These are phyloP conservation scores for Suillus subaureus DNA, from an alignment of 768 basidiomycete genomes.

Conservation along the genomic window DNA sequence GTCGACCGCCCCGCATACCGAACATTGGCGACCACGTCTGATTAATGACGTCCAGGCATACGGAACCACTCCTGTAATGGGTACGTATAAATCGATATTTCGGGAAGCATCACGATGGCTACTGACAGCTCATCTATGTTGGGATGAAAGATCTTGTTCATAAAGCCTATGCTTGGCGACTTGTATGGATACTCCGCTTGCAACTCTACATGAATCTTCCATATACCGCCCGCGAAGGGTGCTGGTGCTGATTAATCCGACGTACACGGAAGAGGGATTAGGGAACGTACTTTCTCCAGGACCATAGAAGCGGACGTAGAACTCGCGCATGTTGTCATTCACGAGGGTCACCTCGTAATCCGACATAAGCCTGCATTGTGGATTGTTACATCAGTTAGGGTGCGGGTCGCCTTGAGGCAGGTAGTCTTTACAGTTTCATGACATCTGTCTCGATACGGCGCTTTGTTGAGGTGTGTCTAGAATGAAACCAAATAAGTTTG, in stretches of 20 bases:
- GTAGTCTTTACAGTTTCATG: constrained; percentile 85
- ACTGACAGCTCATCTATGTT: constrained; percentile 98
- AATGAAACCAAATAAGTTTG: constrained; percentile 31
- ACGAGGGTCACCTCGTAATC: constrained; percentile 98
- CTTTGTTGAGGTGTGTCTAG: constrained; percentile 76
- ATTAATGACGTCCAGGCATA: constrained; percentile 98
- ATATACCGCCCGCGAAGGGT: constrained; percentile 95
- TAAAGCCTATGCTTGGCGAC: constrained; percentile 98
- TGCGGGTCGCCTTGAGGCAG: constrained; percentile 1
- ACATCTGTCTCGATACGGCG: constrained; percentile 99
- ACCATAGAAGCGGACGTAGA: constrained; percentile 95
- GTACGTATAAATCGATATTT: constrained; percentile 14
- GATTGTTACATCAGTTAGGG: constrained; percentile 14
- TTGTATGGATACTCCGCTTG: constrained; percentile 99
- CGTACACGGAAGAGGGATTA: constrained; percentile 8
- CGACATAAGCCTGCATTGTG: constrained; percentile 82
- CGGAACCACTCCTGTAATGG: constrained; percentile 82
- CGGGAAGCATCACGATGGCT: constrained; percentile 9
- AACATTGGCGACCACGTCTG: constrained; percentile 99
- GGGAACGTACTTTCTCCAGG: constrained; percentile 83
- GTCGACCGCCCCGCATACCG: constrained; percentile 55
- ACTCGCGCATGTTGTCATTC: constrained; percentile 99
- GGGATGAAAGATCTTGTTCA: constrained; percentile 99
- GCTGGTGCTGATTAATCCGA: constrained; percentile 48
- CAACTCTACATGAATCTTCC: constrained; percentile 99